Conservation (phyloP, 768 basidiomycete genomes). For the Lactarius hatsudake region DNA sequence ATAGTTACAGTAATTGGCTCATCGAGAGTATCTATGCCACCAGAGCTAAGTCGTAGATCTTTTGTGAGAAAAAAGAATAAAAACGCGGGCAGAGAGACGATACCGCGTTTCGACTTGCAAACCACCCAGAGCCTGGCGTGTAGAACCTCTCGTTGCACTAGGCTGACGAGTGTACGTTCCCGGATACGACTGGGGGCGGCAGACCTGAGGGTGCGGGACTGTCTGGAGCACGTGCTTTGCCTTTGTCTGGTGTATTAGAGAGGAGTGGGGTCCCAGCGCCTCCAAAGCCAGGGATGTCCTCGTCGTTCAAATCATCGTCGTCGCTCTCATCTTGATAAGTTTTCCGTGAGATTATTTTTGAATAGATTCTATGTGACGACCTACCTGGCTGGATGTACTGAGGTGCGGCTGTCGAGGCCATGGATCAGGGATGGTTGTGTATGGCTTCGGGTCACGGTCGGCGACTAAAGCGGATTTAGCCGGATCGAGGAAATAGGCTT, state of each 20-base stretch:
- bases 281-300: slow-evolving; percentile 71
- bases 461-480: not conserved
- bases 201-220: slow-evolving; percentile 46
- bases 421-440: slow-evolving; percentile 9
- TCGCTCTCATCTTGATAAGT: slow-evolving; percentile 60
- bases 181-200: slow-evolving; percentile 50
- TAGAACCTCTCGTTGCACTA: slow-evolving; percentile 35
- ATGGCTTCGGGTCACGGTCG: not conserved
- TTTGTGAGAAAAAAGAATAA: not conserved
- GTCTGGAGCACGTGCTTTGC: slow-evolving; percentile 63
- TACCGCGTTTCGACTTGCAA: slow-evolving; percentile 87
- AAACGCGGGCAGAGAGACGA: not conserved
- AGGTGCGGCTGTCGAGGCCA: slow-evolving; percentile 50
- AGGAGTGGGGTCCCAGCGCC: slow-evolving; percentile 41
- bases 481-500: slow-evolving; percentile 13
- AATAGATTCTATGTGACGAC: not conserved
- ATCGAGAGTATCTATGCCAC: slow-evolving; percentile 87
- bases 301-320: slow-evolving; percentile 82
- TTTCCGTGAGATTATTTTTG: not conserved
- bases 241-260: slow-evolving; percentile 52
- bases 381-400: slow-evolving; percentile 81
- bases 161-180: slow-evolving; percentile 63
- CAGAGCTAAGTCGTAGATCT: slow-evolving; percentile 48
- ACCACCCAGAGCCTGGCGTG: slow-evolving; percentile 75
- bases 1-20: slow-evolving; percentile 90